phyloP scores from a whole-genome alignment of 2,329 filamentous ascomycete genomes.

The Penicillium sp. region DNA sequence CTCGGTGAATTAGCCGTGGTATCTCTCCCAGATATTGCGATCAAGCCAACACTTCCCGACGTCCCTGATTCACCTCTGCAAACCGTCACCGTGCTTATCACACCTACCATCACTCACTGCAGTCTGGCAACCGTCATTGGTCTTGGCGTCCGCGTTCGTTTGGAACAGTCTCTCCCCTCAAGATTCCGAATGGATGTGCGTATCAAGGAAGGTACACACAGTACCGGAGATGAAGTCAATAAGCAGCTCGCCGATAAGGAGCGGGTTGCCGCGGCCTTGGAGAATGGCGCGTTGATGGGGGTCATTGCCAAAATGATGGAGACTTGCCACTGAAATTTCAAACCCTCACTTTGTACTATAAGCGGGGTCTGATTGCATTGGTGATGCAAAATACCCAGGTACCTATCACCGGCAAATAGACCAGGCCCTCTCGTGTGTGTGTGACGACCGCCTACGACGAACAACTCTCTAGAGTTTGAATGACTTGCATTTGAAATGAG shows the following conservation, averaged over 20 bases:
- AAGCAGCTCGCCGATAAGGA: slow-evolving; percentile 98
- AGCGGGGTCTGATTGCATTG: not conserved
- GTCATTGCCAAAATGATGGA: slow-evolving; percentile 93
- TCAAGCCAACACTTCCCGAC: slow-evolving; percentile 65
- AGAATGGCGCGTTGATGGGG: slow-evolving; percentile 86
- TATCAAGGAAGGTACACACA: slow-evolving; percentile 95
- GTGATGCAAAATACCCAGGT: not conserved
- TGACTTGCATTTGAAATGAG: slow-evolving; percentile 15
- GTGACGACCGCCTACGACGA: slow-evolving; percentile 6
- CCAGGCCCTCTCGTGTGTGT: not conserved
- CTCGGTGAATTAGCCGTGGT: slow-evolving; percentile 92
- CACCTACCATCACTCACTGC: slow-evolving; percentile 95
- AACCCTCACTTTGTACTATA: slow-evolving; percentile 1
- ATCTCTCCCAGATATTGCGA: slow-evolving; percentile 89
- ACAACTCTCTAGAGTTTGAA: slow-evolving; percentile 1
- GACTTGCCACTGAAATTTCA: slow-evolving; percentile 65
- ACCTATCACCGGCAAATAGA: not conserved
- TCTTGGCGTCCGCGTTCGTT: slow-evolving; percentile 82
- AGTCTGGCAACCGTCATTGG: slow-evolving; percentile 95
- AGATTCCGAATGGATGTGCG: slow-evolving; percentile 89
- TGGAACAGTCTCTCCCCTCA: slow-evolving; percentile 87
- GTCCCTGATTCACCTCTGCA: slow-evolving; percentile 61
- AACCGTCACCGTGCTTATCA: slow-evolving; percentile 83
- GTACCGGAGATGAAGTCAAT: slow-evolving; percentile 90
- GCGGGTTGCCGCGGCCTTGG: slow-evolving; percentile 86